A percentile compares a stretch with the other conserved stretches of the same genome.
phyloP scores from a whole-genome alignment of 2,329 filamentous ascomycete genomes.

The Samsoniella hepiali region DNA sequence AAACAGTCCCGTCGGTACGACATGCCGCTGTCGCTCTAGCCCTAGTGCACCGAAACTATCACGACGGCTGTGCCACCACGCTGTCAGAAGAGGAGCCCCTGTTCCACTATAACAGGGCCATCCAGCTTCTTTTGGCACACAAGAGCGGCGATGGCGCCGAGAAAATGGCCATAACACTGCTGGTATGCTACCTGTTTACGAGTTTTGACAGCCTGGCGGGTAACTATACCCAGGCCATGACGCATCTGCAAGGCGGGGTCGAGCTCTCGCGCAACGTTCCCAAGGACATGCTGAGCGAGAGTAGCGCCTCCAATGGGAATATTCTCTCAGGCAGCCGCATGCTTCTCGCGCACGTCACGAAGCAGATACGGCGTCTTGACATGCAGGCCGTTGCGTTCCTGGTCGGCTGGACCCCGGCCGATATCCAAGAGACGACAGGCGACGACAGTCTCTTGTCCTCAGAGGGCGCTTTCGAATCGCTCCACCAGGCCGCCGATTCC shows the following conservation, averaged over 20 bases:
- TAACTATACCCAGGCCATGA: background rate
- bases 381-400: constrained; percentile 35
- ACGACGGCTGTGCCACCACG: background rate
- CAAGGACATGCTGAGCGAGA: constrained; percentile 22
- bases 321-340: constrained; percentile 30
- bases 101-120: background rate
- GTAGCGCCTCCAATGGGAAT: constrained; percentile 2
- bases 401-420: constrained; percentile 32
- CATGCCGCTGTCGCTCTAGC: constrained; percentile 33
- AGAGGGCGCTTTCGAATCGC: background rate
- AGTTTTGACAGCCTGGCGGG: background rate
- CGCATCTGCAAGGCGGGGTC: background rate
- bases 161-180: background rate
- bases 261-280: background rate
- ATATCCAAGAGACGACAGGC: constrained; percentile 24
- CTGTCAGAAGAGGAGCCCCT: background rate
- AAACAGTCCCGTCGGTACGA: constrained; percentile 34
- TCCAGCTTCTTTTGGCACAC: background rate
- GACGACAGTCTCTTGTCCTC: background rate
- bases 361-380: constrained; percentile 36
- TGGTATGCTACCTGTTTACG: background rate
- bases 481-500: background rate
- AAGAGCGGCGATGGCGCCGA: background rate
- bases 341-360: background rate
- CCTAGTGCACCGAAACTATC: constrained; percentile 26